Evolutionary conservation across 768 basidiomycete genomes (phyloP), one percentile per base, ranked within the genome.

Genomic region (Collybia nuda): DNA sequence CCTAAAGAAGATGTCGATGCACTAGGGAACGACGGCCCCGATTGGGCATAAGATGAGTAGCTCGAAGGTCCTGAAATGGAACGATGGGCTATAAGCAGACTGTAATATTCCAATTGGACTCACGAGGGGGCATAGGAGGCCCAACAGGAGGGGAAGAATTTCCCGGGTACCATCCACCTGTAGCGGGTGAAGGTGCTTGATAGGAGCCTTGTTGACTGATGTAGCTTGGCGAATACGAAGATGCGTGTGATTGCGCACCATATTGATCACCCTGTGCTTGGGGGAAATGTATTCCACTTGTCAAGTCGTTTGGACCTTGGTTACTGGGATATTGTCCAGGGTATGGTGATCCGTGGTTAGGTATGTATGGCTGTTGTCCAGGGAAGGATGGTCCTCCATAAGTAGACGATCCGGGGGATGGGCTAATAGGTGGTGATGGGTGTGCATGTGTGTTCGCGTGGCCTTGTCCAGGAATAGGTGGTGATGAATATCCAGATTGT

Each of bases 111-210:
- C 6, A 23, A 23, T 8, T 23, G 49, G 56, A 69, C 71, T 56
- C 63, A 79, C 78, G 67, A 51, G 67, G 67, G 19, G 67, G 69
- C 43, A 68, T 54, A 35, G 69, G 48, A 50, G 69, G 67, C 40
- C 64, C 62, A 40, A 59, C 55, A 36, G 61, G 47, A n/a, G 54
- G 50, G 32, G 55, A 54, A 45, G 60, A 47, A 35, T 46, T 54
- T 41, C 60, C 64, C 29, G 58, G 50, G 40, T 55, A 50, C 61
- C 58, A 54, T 40, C 56, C 45, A 51, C 46, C 60, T 17, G 58
- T 52, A 48, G 51, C 46, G 32, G 56, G 48, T 11, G 52, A 32
- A 50, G 56, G 50, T 12, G 58, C 48, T 9, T 55, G 53, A 48
- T 60, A 55, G 15, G 52, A 39, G 17, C 43, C 48, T 44, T 35